Percentiles rank a stretch among this genome's conserved stretches.
phyloP scores from a whole-genome alignment of 352 stramenopile species.

The Phytophthora palmivora region DNA sequence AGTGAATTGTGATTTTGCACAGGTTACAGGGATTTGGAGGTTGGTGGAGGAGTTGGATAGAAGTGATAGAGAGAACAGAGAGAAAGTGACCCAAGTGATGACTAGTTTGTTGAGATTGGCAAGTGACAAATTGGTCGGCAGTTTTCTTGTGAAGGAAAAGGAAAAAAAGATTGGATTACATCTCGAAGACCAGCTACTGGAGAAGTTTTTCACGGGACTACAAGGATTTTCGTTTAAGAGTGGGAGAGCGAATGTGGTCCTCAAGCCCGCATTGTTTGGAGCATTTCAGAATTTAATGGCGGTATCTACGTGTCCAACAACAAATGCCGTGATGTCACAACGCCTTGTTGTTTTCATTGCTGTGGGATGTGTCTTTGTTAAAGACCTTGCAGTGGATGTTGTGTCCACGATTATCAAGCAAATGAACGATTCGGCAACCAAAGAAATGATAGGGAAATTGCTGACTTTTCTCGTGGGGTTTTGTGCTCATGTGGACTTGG shows the following conservation, averaged over 20 bases:
- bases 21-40: conserved; percentile 63
- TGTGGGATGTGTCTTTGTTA: conserved; percentile 48
- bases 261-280: conserved; percentile 33
- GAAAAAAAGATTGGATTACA: conserved; percentile 13
- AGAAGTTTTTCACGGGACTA: conserved; percentile 64
- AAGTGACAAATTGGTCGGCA: conserved; percentile 31
- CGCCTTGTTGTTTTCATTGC: conserved; percentile 44
- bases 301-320: neutral
- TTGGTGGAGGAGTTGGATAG: conserved; percentile 53
- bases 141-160: conserved; percentile 1
- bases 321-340: neutral
- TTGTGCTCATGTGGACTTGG: conserved; percentile 51
- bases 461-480: conserved; percentile 47
- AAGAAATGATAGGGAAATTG: conserved; percentile 6
- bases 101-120: conserved; percentile 39
- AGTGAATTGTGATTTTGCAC: conserved; percentile 66
- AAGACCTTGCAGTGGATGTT: conserved; percentile 45
- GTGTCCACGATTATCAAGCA: conserved; percentile 23
- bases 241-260: conserved; percentile 37
- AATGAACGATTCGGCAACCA: neutral
- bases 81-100: conserved; percentile 26
- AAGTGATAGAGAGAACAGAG: conserved; percentile 20
- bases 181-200: conserved; percentile 65
- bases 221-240: conserved; percentile 67
- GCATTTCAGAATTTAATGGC: conserved; percentile 22